Evolutionary conservation across 192 early-diverging fungal species (phyloP).

Genomic region (Entomortierella lignicola): DNA sequence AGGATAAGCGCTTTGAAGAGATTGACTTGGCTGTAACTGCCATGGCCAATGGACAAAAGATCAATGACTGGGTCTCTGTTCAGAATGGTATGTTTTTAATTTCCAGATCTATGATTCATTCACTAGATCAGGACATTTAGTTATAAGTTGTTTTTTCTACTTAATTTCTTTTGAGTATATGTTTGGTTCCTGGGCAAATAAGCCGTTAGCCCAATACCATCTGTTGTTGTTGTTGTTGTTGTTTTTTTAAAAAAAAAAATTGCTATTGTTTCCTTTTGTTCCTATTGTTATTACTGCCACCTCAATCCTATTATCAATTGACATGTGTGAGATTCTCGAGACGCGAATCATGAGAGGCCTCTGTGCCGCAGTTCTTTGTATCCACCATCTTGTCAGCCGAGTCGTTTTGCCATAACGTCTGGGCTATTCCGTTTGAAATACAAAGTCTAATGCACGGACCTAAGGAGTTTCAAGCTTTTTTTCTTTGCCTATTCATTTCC

Average conservation of each 20-base stretch:
- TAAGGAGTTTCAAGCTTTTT: not conserved
- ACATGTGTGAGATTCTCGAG: too few relatives aligned
- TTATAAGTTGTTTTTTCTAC: too few relatives aligned
- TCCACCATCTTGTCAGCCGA: too few relatives aligned
- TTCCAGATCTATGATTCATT: not conserved
- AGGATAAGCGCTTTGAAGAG: constrained; percentile 91
- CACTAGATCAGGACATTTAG: not conserved
- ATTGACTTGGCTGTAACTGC: constrained; percentile 72
- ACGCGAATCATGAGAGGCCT: too few relatives aligned
- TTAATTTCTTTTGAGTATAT: too few relatives aligned
- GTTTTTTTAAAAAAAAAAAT: too few relatives aligned
- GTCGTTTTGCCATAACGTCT: not conserved
- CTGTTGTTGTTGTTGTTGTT: not conserved
- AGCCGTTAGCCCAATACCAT: too few relatives aligned
- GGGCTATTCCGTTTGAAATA: not conserved
- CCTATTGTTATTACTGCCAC: too few relatives aligned
- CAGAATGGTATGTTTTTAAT: constrained; percentile 68
- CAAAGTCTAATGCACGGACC: not conserved
- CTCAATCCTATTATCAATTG: too few relatives aligned
- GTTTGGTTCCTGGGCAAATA: too few relatives aligned
- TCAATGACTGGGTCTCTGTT: constrained; percentile 90
- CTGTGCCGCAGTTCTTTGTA: too few relatives aligned
- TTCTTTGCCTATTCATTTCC: not conserved
- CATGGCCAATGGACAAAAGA: constrained; percentile 82
- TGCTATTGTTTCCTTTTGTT: too few relatives aligned